These are phyloP conservation scores for Sphaerulina populicola DNA, from an alignment of 2,329 filamentous ascomycete genomes.

Conservation along the genomic window DNA sequence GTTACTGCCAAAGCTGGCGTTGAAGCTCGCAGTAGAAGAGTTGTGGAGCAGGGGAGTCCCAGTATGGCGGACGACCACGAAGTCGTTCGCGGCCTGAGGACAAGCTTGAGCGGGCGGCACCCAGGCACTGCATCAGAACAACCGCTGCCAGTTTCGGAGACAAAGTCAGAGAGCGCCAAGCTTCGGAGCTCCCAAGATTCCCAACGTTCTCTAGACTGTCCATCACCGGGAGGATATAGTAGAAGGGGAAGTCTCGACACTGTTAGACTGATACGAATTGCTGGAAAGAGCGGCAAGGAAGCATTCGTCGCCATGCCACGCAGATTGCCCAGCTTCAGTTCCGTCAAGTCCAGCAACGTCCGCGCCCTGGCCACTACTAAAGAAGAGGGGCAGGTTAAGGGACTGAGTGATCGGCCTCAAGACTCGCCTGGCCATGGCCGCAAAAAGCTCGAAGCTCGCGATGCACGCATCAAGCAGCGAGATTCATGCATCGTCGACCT, in stretches of 20 bases:
- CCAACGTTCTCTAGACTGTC: neutral
- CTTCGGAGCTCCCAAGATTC: neutral
- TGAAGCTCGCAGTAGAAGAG: constrained; percentile 3
- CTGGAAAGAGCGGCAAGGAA: constrained; percentile 21
- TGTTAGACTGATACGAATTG: constrained; percentile 13
- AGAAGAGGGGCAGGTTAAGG: neutral
- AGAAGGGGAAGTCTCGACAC: constrained; percentile 3
- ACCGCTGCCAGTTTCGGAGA: neutral
- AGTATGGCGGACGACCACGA: constrained; percentile 3
- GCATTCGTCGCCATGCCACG: constrained; percentile 14
- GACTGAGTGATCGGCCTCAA: neutral
- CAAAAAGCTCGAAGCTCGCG: constrained; percentile 1
- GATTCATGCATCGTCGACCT: constrained; percentile 3
- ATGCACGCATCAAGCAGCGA: constrained; percentile 4
- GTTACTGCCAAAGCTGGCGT: constrained; percentile 1
- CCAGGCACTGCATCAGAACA: neutral
- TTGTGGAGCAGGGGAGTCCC: neutral
- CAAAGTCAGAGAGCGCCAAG: neutral
- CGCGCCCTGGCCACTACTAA: neutral
- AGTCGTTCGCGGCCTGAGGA: constrained; percentile 5
- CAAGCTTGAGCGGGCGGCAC: constrained; percentile 2
- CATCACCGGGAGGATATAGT: neutral
- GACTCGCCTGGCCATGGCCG: neutral
- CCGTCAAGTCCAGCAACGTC: neutral
- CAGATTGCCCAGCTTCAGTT: neutral